Conservation (phyloP, 768 basidiomycete species). For the Psilocybe tampanensis region DNA sequence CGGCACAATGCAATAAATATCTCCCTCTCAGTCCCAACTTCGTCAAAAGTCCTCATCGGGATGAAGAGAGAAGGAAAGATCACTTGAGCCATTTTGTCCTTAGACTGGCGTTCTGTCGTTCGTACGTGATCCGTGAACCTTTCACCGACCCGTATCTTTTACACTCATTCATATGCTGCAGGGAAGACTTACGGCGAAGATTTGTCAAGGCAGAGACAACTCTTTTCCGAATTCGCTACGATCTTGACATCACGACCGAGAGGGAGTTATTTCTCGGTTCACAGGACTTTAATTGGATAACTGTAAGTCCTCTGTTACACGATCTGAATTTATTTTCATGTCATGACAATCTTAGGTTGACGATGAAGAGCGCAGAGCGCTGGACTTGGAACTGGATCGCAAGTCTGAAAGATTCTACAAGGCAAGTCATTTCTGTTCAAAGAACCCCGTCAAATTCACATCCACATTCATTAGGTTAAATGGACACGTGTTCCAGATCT, state of each 20-base stretch:
- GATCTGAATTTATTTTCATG: not conserved
- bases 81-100: slow-evolving; percentile 93
- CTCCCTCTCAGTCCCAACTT: slow-evolving; percentile 64
- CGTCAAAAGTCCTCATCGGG: slow-evolving; percentile 45
- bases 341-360: slow-evolving; percentile 49
- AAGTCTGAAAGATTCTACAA: slow-evolving; percentile 74
- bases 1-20: slow-evolving; percentile 70
- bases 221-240: slow-evolving; percentile 83
- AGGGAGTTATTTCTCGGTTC: slow-evolving; percentile 65
- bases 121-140: slow-evolving; percentile 66
- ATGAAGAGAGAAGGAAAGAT: slow-evolving; percentile 77
- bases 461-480: slow-evolving; percentile 61
- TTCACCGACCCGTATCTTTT: not conserved
- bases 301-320: slow-evolving; percentile 39
- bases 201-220: slow-evolving; percentile 90
- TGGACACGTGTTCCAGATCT: slow-evolving; percentile 97
- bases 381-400: slow-evolving; percentile 41
- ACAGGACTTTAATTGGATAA: slow-evolving; percentile 65
- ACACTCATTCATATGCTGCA: slow-evolving; percentile 29
- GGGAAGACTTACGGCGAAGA: slow-evolving; percentile 86
- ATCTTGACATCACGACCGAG: slow-evolving; percentile 60
- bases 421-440: slow-evolving; percentile 30
- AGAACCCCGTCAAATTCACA: not conserved
- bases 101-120: slow-evolving; percentile 92
- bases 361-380: slow-evolving; percentile 51